Evolutionary conservation across 208 protist genomes (phyloP), one percentile per base, ranked within the genome.

Genomic region (Trypanosoma mega): DNA sequence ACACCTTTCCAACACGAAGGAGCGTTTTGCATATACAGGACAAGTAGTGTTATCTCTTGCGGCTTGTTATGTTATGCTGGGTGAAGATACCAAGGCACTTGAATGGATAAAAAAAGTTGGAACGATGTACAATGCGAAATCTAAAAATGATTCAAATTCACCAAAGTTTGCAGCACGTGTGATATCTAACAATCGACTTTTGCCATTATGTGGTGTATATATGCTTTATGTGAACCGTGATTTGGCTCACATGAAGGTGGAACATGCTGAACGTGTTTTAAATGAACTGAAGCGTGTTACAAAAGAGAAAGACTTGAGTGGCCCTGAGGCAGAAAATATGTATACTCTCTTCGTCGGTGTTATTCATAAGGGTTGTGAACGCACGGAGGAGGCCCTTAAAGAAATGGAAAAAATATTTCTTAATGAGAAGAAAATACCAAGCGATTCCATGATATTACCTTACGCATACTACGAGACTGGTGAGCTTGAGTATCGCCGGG

Each of bases 221-320:
- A 88, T 91, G 82, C 74, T 96, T 24, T 96, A 96, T 63, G 90
- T 96, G 52, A 96, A 96, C 66, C 85, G 90, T 55, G 90, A 96
- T 57, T 63, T 96, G 39, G 85, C 87, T 9, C 85, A 93, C 74
- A 96, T 96, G 90, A 92, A 83, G 43, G 78, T 76, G 45, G 76
- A 89, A 59, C 80, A 90, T 39, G 80, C 80, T n/a, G 57, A 67
- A 36, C 80, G 83, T 53, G 77, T 96, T 6, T 47, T 92, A 59
- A 30, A 45, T 0, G 81, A 91, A 48, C 72, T 96, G 36, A 49
- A 82, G 43, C 75, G 77, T 18, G 75, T 93, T 26, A 86, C 78
- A 3, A 47, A 73, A 37, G 83, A 63, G 41, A 78, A 82, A 45
- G 85, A 92, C 62, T 53, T 92, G 39, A 81, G 63, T 24, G 79